These are phyloP conservation scores for Oryza officinalis DNA, from an alignment of 176 grass and related monocot species.

Conservation along the genomic window DNA sequence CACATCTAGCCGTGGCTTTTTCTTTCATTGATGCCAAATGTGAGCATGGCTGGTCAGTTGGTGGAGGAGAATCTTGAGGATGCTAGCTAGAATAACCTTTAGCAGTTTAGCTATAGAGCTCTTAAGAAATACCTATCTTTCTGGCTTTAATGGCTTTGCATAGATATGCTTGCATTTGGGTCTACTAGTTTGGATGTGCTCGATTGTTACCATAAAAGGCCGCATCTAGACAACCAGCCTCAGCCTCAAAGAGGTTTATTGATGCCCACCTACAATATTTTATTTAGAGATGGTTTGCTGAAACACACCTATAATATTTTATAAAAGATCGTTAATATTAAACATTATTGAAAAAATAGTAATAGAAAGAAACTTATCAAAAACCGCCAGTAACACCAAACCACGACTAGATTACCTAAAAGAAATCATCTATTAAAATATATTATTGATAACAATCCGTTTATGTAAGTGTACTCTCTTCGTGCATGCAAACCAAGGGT, in stretches of 20 bases:
- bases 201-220: neutral
- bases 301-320: too few relatives aligned
- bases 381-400: too few relatives aligned
- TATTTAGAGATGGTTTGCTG: neutral
- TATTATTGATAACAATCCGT: too few relatives aligned
- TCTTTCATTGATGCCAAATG: neutral
- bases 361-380: too few relatives aligned
- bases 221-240: neutral
- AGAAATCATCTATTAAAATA: too few relatives aligned
- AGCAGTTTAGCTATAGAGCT: neutral
- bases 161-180: neutral
- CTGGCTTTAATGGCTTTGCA: neutral
- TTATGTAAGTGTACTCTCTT: too few relatives aligned
- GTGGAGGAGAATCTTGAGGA: neutral
- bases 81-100: neutral
- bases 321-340: neutral
- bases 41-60: neutral
- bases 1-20: neutral
- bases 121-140: neutral
- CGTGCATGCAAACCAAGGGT: too few relatives aligned
- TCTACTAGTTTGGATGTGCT: neutral
- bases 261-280: neutral
- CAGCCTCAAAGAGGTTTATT: too few relatives aligned
- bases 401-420: too few relatives aligned
- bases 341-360: neutral